phyloP scores from a whole-genome alignment of 345 rosid species.

The Populus tremula region DNA sequence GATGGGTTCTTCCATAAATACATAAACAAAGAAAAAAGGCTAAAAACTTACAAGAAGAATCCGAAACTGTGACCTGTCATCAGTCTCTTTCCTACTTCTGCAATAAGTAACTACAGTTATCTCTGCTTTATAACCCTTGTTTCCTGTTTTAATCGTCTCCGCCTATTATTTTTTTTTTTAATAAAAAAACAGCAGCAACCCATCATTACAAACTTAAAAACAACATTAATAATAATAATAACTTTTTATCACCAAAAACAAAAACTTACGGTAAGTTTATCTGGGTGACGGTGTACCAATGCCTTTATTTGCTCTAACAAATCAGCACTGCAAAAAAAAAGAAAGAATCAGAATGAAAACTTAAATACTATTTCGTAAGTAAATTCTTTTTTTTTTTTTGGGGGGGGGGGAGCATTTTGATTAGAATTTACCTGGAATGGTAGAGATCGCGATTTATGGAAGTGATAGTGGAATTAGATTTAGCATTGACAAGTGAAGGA shows the following conservation, averaged over 20 bases:
- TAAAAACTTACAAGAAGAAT: conserved; percentile 82
- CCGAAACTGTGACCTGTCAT: conserved; percentile 69
- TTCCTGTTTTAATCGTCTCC: conserved; percentile 55
- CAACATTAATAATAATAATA: background rate
- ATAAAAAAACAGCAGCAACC: background rate
- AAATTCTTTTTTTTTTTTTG: no score
- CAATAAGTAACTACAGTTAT: conserved; percentile 64
- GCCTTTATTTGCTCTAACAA: conserved; percentile 61
- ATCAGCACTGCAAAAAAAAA: conserved; percentile 44
- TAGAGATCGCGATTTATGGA: conserved; percentile 82
- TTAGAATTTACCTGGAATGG: conserved; percentile 53
- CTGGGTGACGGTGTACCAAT: conserved; percentile 71
- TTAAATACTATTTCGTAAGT: background rate
- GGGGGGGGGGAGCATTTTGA: no score
- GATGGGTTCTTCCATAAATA: background rate
- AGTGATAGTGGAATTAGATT: conserved; percentile 36
- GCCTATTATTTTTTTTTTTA: conserved; percentile 25
- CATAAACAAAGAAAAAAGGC: background rate
- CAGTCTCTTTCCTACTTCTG: conserved; percentile 37
- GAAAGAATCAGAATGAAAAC: background rate
- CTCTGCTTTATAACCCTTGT: conserved; percentile 70
- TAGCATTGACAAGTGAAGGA: conserved; percentile 17
- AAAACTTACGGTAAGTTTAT: conserved; percentile 55
- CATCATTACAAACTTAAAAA: background rate
- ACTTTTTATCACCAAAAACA: background rate